Evolutionary conservation across 1,139 yeast genomes (phyloP), one percentile per base, ranked within the genome.

Genomic region (Zhuliangozyma parablackwelliae): DNA sequence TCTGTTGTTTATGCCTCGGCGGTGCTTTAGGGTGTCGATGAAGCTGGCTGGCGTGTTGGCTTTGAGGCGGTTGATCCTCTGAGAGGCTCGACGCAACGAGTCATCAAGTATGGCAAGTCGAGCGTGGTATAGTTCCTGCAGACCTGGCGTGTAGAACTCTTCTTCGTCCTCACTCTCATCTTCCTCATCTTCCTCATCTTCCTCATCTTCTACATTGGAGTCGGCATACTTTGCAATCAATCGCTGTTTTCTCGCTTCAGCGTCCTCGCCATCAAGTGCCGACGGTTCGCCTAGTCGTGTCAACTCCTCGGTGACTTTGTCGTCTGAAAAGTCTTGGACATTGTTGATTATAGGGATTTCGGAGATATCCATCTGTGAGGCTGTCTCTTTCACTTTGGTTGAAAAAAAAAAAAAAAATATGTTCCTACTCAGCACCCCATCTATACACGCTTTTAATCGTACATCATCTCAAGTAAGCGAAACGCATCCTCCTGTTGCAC

Each of bases 71-170:
- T 51, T 42, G 1, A 78, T 44, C 41, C 94, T 62, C 1, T 43
- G 35, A 13, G 59, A 50, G 0, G 94, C 74, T 21, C 56, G 57
- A 0, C 38, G 36, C 1, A 85, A 48, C 0, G 95, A 82, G 40
- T 55, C 61, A 2, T 59, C 44, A 1, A 88, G 71, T 0, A 90
- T 69, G 2, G 48, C 44, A 29, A 62, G 56, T 36, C 97, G 69
- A 0, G 79, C 70, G 1, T 67, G 62, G n/a, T 72, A 60, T 13
- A 89, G 58, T n/a, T 69, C 75, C 6, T 64, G 61, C 1, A 75
- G 58, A 0, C 95, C 96, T 0, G 95, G 95, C 0, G 96, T 88
- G 53, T 81, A 88, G 52, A 84, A 88, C 42, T 86, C 95, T 41
- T 83, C 94, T 20, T 84, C 78, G 1, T 65, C 76, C 0, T 59